Conservation (phyloP, 208 protist genomes). For the Leishmania major region DNA sequence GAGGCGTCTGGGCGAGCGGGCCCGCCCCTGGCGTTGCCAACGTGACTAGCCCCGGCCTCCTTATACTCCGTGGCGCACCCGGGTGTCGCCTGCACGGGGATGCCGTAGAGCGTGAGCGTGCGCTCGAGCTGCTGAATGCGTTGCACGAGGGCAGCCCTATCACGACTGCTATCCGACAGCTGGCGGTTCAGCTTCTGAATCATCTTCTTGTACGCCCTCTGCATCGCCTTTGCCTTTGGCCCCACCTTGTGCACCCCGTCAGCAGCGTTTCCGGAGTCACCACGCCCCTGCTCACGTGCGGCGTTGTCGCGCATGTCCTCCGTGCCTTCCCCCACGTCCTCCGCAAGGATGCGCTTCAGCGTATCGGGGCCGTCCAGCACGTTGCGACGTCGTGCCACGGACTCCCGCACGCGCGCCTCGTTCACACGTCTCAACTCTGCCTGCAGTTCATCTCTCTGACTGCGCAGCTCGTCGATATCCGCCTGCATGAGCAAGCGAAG, state of each 20-base stretch:
- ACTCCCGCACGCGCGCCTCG: constrained; percentile 25
- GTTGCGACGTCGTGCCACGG: constrained; percentile 18
- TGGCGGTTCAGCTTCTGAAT: constrained; percentile 65
- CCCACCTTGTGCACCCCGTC: constrained; percentile 17
- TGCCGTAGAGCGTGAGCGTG: constrained; percentile 29
- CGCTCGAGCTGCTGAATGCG: constrained; percentile 44
- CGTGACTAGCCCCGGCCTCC: neutral
- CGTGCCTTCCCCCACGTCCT: constrained; percentile 9
- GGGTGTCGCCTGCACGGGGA: neutral
- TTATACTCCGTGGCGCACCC: neutral
- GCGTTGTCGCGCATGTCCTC: neutral
- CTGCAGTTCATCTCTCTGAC: constrained; percentile 50
- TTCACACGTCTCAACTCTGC: constrained; percentile 51
- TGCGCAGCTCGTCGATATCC: constrained; percentile 69
- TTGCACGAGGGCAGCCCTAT: constrained; percentile 36
- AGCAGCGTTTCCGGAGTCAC: neutral
- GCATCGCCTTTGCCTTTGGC: constrained; percentile 28
- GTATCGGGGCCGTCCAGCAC: constrained; percentile 22
- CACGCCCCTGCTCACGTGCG: neutral
- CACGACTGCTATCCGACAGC: constrained; percentile 53
- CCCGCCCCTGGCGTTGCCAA: neutral
- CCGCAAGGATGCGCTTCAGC: constrained; percentile 29
- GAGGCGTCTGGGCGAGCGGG: neutral
- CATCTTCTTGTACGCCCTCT: constrained; percentile 54
- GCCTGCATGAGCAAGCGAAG: constrained; percentile 79